Conservation (phyloP, 176 grass and related monocot genomes). For the Poa annua region DNA sequence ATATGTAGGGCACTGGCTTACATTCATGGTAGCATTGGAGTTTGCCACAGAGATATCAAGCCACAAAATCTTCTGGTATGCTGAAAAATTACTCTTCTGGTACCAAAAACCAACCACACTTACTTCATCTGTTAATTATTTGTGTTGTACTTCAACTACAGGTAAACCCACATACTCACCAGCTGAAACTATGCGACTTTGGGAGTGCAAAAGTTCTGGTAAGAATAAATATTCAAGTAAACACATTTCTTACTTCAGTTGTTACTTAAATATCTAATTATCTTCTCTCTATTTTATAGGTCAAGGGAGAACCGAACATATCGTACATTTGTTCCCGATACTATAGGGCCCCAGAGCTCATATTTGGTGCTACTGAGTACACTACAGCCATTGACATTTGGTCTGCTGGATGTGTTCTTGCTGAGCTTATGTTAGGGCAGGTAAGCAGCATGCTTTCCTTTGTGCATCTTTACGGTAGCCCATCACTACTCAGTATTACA, state of each 20-base stretch:
- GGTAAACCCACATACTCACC: conserved; percentile 84
- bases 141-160: conserved; percentile 18
- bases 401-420: conserved; percentile 90
- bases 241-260: neutral
- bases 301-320: conserved; percentile 88
- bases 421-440: conserved; percentile 82
- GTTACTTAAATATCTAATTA: conserved; percentile 1
- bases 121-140: conserved; percentile 22
- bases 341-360: conserved; percentile 84
- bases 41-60: conserved; percentile 87
- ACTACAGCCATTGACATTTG: conserved; percentile 82
- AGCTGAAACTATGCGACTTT: conserved; percentile 81
- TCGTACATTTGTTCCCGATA: conserved; percentile 85
- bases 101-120: neutral
- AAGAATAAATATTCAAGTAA: conserved; percentile 34
- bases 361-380: conserved; percentile 85
- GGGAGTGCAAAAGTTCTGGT: conserved; percentile 86
- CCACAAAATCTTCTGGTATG: conserved; percentile 89
- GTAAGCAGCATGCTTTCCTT: conserved; percentile 23
- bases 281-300: conserved; percentile 34
- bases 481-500: neutral
- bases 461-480: neutral
- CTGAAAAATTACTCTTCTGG: neutral
- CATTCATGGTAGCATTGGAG: conserved; percentile 80
- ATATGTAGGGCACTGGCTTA: conserved; percentile 81